Percentiles rank a stretch among this genome's conserved stretches.
Evolutionary conservation across 2,329 filamentous ascomycete genomes (phyloP).

Genomic region (Colletotrichum chrysophilum): DNA sequence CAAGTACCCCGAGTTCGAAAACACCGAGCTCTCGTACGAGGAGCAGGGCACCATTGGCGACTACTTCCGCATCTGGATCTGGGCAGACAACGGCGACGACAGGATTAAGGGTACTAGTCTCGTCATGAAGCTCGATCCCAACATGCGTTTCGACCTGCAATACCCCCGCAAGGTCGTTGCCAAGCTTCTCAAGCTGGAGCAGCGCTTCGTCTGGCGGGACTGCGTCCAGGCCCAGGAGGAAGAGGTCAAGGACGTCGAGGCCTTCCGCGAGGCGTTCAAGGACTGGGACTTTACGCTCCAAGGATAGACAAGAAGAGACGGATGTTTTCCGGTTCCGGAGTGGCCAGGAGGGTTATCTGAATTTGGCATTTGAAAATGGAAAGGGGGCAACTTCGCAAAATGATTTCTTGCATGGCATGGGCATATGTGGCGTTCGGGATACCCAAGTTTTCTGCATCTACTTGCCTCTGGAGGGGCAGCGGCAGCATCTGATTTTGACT

Average conservation of each 20-base stretch:
- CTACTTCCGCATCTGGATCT: slow-evolving; percentile 85
- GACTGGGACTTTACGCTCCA: slow-evolving; percentile 80
- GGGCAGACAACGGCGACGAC: slow-evolving; percentile 63
- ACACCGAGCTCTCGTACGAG: slow-evolving; percentile 54
- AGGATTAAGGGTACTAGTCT: slow-evolving; percentile 70
- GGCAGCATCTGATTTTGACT: background rate
- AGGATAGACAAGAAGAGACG: background rate
- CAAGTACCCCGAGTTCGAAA: slow-evolving; percentile 56
- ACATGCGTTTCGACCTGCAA: slow-evolving; percentile 85
- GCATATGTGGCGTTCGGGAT: slow-evolving; percentile 19
- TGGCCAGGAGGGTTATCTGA: background rate
- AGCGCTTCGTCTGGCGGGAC: slow-evolving; percentile 83
- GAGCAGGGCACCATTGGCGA: slow-evolving; percentile 58
- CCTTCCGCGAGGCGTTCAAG: slow-evolving; percentile 83
- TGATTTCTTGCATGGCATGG: background rate
- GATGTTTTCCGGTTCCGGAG: background rate
- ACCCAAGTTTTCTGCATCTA: slow-evolving; percentile 15
- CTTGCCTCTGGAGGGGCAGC: background rate
- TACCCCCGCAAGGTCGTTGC: slow-evolving; percentile 88
- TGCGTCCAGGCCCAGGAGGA: slow-evolving; percentile 79
- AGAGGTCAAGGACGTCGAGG: slow-evolving; percentile 78
- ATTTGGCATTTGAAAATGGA: background rate
- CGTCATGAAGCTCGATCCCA: slow-evolving; percentile 74
- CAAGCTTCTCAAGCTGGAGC: slow-evolving; percentile 82
- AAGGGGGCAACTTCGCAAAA: background rate